Percentiles rank a stretch among this genome's conserved stretches.
Conservation (phyloP, 306 rosid species). For the Gastrolobium bilobum region DNA sequence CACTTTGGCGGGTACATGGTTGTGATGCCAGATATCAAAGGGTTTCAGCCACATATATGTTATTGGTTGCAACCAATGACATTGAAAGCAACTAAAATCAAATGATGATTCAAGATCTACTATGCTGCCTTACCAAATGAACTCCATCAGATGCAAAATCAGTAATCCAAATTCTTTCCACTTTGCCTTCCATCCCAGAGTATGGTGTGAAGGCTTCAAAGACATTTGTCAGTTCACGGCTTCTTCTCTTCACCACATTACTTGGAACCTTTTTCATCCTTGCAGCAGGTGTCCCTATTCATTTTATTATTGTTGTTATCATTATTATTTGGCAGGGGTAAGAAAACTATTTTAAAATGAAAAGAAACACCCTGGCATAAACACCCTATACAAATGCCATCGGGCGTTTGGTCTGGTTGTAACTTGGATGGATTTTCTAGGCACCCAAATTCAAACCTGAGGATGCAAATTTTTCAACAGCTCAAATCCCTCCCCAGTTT, state of each 20-base stretch:
- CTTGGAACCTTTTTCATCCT: conserved; percentile 98
- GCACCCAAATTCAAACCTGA: neutral
- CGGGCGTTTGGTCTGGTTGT: neutral
- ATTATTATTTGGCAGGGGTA: conserved; percentile 9
- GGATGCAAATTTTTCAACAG: conserved; percentile 19
- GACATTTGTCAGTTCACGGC: conserved; percentile 89
- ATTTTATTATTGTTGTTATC: conserved; percentile 25
- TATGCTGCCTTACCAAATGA: conserved; percentile 77
- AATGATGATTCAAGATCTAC: conserved; percentile 20
- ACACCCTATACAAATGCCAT: conserved; percentile 28
- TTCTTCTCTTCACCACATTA: conserved; percentile 85
- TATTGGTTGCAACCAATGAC: conserved; percentile 24
- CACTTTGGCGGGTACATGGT: conserved; percentile 12
- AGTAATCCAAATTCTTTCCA: conserved; percentile 97
- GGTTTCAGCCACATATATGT: conserved; percentile 28
- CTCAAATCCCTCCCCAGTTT: neutral
- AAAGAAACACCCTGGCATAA: neutral
- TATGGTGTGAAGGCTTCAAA: conserved; percentile 95
- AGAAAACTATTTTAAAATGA: conserved; percentile 32
- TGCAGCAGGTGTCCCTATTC: conserved; percentile 96
- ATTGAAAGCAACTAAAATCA: conserved; percentile 26
- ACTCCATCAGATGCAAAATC: conserved; percentile 91
- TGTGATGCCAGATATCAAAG: conserved; percentile 11
- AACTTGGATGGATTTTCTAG: conserved; percentile 20
- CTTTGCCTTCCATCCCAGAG: conserved; percentile 86